These are phyloP conservation scores for Rhododendron mucronatum DNA, from an alignment of 148 eudicot species.

Conservation along the genomic window DNA sequence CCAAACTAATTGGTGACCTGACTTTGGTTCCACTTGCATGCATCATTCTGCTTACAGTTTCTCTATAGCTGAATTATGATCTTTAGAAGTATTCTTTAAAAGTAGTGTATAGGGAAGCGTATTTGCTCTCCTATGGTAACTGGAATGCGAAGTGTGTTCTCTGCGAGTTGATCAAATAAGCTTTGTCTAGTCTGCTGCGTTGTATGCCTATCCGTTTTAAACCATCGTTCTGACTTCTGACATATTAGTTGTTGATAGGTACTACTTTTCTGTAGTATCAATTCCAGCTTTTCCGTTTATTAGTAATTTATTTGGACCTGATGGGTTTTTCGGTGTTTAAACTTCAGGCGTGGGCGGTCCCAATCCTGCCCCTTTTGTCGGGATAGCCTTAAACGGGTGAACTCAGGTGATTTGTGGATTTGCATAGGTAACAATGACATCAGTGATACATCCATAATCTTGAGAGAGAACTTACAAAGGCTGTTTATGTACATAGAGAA, in stretches of 20 bases:
- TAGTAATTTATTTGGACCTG: background rate
- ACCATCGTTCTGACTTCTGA: slow-evolving; percentile 3
- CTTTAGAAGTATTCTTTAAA: background rate
- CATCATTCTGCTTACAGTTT: background rate
- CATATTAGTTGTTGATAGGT: background rate
- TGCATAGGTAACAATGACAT: slow-evolving; percentile 21
- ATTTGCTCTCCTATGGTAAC: background rate
- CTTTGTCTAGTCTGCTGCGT: background rate
- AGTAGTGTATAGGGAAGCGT: background rate
- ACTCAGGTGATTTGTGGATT: slow-evolving; percentile 39
- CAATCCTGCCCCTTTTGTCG: slow-evolving; percentile 49
- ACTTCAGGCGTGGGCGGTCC: slow-evolving; percentile 27
- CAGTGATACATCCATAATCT: slow-evolving; percentile 19
- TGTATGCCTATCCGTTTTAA: background rate
- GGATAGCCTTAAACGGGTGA: slow-evolving; percentile 35
- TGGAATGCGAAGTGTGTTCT: background rate
- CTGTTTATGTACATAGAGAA: slow-evolving; percentile 36
- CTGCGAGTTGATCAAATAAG: background rate
- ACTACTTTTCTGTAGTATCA: background rate
- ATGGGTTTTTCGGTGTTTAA: background rate
- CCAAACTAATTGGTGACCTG: background rate
- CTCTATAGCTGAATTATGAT: background rate
- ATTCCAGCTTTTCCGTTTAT: background rate
- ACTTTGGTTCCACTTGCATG: background rate
- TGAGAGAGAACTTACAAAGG: slow-evolving; percentile 25